These are phyloP conservation scores for Blastocystis sp. DNA, from an alignment of 352 stramenopile genomes.

Conservation along the genomic window DNA sequence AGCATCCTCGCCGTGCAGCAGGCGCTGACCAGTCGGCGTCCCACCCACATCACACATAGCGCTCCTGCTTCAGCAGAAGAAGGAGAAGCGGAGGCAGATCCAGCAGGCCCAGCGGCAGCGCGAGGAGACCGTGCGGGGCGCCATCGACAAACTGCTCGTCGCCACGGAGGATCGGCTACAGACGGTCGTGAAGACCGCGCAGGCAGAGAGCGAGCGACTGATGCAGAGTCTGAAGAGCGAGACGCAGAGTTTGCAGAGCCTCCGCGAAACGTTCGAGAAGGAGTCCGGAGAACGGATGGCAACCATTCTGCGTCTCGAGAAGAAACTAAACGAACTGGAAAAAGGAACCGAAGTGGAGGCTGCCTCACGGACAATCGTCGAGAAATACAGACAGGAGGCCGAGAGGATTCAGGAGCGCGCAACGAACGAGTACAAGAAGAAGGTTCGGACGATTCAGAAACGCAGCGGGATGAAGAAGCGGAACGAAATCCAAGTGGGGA, in stretches of 20 bases:
- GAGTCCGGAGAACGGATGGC: neutral
- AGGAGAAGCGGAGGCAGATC: slow-evolving; percentile 28
- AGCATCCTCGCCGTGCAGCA: slow-evolving; percentile 26
- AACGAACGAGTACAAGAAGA: slow-evolving; percentile 4
- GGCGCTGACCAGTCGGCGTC: neutral
- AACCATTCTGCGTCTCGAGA: neutral
- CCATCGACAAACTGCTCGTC: neutral
- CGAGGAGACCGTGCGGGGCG: neutral
- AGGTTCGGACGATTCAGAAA: neutral
- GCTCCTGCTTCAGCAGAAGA: slow-evolving; percentile 37
- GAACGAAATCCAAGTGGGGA: slow-evolving; percentile 26
- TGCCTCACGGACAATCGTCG: neutral
- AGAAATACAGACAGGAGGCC: neutral
- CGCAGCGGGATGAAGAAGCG: slow-evolving; percentile 8
- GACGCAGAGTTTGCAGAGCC: neutral
- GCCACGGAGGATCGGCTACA: neutral
- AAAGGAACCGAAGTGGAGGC: neutral
- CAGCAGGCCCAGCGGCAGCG: slow-evolving; percentile 3
- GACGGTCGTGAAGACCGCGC: neutral
- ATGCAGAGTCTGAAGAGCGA: neutral
- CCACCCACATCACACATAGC: neutral
- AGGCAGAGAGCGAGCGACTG: neutral
- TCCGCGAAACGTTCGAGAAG: neutral
- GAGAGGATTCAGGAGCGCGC: slow-evolving; percentile 25
- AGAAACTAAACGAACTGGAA: neutral